Evolutionary conservation across 208 protist genomes (phyloP), one percentile per base, ranked within the genome.

Genomic region (Trypanosomatidae sp.): DNA sequence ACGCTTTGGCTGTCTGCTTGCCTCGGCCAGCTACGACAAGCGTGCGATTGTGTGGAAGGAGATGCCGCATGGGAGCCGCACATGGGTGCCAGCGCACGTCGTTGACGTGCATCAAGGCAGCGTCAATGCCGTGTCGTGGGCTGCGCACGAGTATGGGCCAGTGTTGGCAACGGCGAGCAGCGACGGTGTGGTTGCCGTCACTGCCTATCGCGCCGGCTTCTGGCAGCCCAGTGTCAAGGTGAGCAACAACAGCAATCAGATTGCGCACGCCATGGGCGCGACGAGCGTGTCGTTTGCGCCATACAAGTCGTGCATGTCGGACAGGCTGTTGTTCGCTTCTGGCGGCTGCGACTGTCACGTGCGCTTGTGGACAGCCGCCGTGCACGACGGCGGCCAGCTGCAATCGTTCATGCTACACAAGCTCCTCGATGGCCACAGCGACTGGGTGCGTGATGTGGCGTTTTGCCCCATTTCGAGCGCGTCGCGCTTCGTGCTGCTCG

Each of bases 11-110:
- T 84, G 63, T 37, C 73, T 97, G 8, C 60, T 99, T n/a, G 97
- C 96, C 13, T 97, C 94, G 8, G 96, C 94, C 43, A 86, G 87
- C n/a, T 98, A 97, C 61, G 97, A 99, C 63, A 63, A 92, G 26
- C 85, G 77, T 38, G 88, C 97, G n/a, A 96, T 98, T 43, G 74
- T 98, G 18, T 98, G 96, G 95, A 96, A 96, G 52, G 65, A 83
- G 33, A 42, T 54, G 5, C 56, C 28, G 38, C 53, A 70, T 15
- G 50, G 43, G 5, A 62, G 59, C 22, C 48, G 44, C n/a, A 52
- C 58, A 30, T 81, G 81, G 75, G 33, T 28, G 13, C 72, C 72
- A 11, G 63, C 81, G 19, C 76, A 90, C 46, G 69, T 92, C 16
- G 58, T 86, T 42, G 70, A 83, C 40, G 57, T 69, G 19, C 80